These are phyloP conservation scores for Sporothrix mexicana DNA, from an alignment of 2,329 filamentous ascomycete species.

Conservation along the genomic window DNA sequence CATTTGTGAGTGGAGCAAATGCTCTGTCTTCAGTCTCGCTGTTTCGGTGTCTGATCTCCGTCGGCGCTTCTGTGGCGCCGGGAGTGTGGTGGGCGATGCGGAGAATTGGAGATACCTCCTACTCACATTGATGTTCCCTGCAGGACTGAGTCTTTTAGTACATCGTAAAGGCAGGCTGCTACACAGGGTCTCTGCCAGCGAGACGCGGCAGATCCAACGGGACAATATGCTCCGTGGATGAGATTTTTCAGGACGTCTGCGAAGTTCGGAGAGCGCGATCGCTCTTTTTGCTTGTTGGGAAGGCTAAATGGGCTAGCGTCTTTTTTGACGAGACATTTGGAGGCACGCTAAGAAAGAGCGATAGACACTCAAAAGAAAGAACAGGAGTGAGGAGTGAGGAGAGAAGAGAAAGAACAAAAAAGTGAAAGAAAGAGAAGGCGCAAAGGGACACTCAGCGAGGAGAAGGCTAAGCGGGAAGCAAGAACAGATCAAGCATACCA, in stretches of 20 bases:
- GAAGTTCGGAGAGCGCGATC: slow-evolving; percentile 31
- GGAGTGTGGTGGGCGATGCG: slow-evolving; percentile 24
- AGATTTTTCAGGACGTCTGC: slow-evolving; percentile 28
- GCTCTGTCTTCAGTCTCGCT: slow-evolving; percentile 15
- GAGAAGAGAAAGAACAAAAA: neutral
- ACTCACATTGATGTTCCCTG: too few relatives aligned
- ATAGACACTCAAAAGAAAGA: neutral
- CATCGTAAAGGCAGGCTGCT: neutral
- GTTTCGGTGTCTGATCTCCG: slow-evolving; percentile 27
- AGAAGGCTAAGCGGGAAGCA: slow-evolving; percentile 26
- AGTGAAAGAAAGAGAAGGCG: neutral
- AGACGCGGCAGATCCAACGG: slow-evolving; percentile 28
- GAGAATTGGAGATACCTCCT: slow-evolving; percentile 33
- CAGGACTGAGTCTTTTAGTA: neutral
- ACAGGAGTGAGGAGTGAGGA: neutral
- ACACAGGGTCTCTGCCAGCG: neutral
- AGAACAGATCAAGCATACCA: neutral
- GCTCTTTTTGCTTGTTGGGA: slow-evolving; percentile 25
- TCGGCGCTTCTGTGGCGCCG: slow-evolving; percentile 28
- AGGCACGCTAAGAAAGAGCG: neutral
- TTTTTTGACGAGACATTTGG: neutral
- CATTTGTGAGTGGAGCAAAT: neutral
- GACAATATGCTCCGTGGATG: slow-evolving; percentile 31
- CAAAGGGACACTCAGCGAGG: neutral
- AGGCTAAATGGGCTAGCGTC: slow-evolving; percentile 28